Evolutionary conservation across 176 grass and related monocot species (phyloP).

Genomic region (Zea mays): Zm-B73-REFERENCE-NAM-5.0 NC_050104.1:145820501-145821000

Average conservation of each 20-base stretch:
- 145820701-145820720: slow-evolving; percentile 53
- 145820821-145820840: slow-evolving; percentile 23
- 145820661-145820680: slow-evolving; percentile 68
- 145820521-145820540: slow-evolving; percentile 69
- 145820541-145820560: slow-evolving; percentile 57
- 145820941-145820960: slow-evolving; percentile 77
- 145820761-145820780: slow-evolving; percentile 23
- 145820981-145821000: slow-evolving; percentile 74
- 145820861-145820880: slow-evolving; percentile 63
- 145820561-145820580: slow-evolving; percentile 51
- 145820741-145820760: slow-evolving; percentile 58
- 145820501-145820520: slow-evolving; percentile 89
- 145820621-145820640: slow-evolving; percentile 58
- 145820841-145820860: slow-evolving; percentile 66
- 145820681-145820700: slow-evolving; percentile 52
- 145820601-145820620: slow-evolving; percentile 57
- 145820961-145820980: slow-evolving; percentile 55
- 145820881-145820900: slow-evolving; percentile 58
- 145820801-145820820: slow-evolving; percentile 18
- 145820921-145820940: slow-evolving; percentile 61
- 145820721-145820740: slow-evolving; percentile 41
- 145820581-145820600: slow-evolving; percentile 46
- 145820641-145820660: slow-evolving; percentile 64
- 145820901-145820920: slow-evolving; percentile 40
- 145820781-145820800: slow-evolving; percentile 9